phyloP scores from a whole-genome alignment of 2,329 filamentous ascomycete genomes.

The Aspergillus puulaauensis region DNA sequence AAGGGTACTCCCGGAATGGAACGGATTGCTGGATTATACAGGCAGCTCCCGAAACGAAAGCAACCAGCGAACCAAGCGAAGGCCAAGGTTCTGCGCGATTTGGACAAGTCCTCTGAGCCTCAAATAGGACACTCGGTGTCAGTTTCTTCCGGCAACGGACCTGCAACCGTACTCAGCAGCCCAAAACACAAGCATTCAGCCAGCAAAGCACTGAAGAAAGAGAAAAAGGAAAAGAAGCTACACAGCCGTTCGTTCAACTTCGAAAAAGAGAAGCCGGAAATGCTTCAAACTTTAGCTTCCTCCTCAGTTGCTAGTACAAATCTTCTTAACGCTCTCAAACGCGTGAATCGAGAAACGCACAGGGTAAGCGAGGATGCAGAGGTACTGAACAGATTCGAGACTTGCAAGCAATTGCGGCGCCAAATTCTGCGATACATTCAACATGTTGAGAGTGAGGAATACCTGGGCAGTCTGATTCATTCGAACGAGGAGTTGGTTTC shows the following conservation, averaged over 20 bases:
- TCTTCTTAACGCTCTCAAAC: constrained; percentile 79
- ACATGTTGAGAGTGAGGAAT: constrained; percentile 85
- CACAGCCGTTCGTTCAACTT: constrained; percentile 69
- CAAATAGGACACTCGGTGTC: constrained; percentile 42
- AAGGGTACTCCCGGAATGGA: constrained; percentile 77
- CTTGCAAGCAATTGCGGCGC: constrained; percentile 79
- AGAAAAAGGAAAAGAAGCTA: constrained; percentile 47
- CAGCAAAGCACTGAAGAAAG: constrained; percentile 44
- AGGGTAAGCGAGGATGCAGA: constrained; percentile 81
- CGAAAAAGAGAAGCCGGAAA: constrained; percentile 80
- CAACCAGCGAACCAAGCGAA: constrained; percentile 72
- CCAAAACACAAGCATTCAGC: constrained; percentile 39
- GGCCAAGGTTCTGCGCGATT: constrained; percentile 81
- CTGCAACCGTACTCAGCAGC: constrained; percentile 35
- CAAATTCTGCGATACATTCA: constrained; percentile 92
- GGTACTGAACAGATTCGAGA: constrained; percentile 76
- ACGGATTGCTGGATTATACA: constrained; percentile 75
- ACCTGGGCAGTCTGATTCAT: constrained; percentile 84
- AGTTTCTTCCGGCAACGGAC: constrained; percentile 38
- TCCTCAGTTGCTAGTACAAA: constrained; percentile 90
- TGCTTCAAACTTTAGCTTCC: constrained; percentile 86
- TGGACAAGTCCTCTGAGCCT: constrained; percentile 52
- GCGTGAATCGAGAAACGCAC: constrained; percentile 85
- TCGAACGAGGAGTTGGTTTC: constrained; percentile 96
- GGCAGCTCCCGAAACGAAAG: constrained; percentile 66